Evolutionary conservation across 73 alveolate species (phyloP).

Genomic region (Paramecium tetraurelia): DNA sequence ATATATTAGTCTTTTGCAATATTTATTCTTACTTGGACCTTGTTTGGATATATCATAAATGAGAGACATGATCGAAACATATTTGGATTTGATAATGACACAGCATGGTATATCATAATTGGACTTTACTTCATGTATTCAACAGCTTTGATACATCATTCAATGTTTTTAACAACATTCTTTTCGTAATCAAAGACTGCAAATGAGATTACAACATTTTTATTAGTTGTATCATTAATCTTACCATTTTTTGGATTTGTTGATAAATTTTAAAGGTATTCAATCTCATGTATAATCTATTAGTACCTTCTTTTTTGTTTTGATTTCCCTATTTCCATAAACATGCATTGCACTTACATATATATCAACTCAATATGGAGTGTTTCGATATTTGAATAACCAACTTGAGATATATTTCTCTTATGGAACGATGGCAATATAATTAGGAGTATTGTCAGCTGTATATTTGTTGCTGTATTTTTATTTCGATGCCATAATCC

Average conservation of each 20-base stretch:
- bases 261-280: not conserved
- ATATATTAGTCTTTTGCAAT: not conserved
- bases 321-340: not conserved
- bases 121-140: not conserved
- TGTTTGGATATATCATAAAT: not conserved
- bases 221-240: not conserved
- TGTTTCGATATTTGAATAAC: not conserved
- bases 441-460: not conserved
- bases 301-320: not conserved
- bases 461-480: not conserved
- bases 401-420: not conserved
- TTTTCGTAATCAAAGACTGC: conserved; percentile 28
- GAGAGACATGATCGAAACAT: not conserved
- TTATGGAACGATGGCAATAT: not conserved
- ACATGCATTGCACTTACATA: not conserved
- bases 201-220: not conserved
- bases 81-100: not conserved
- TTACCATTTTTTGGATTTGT: conserved; percentile 7
- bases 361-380: not conserved
- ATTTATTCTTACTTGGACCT: not conserved
- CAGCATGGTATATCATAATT: not conserved
- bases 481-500: conserved; percentile 47
- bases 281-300: not conserved
- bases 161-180: not conserved
- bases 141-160: not conserved